Conservation (phyloP, 2,329 filamentous ascomycete species). For the Zymoseptoria pseudotritici region DNA sequence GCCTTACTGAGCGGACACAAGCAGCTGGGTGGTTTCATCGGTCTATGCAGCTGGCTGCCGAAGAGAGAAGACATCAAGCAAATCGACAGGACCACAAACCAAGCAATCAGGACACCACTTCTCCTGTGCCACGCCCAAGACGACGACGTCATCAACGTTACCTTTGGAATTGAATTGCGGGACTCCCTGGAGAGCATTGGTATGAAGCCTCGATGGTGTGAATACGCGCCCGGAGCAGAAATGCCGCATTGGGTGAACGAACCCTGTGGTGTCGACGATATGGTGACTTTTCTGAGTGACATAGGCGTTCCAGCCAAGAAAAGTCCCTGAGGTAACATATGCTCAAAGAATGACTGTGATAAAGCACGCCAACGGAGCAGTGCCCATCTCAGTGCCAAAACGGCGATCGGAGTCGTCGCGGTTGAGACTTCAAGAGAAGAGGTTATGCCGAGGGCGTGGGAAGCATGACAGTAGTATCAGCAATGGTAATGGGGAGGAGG, state of each 20-base stretch:
- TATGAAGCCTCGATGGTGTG: constrained; percentile 12
- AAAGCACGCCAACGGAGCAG: no score
- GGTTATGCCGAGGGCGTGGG: no score
- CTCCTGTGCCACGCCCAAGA: constrained; percentile 13
- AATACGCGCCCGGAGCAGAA: constrained; percentile 8
- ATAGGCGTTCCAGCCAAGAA: not conserved
- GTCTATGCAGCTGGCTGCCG: constrained; percentile 17
- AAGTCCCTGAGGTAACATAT: not conserved
- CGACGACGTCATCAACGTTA: constrained; percentile 14
- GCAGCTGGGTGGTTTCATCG: constrained; percentile 16
- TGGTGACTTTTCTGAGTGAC: constrained; percentile 10
- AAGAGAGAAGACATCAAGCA: constrained; percentile 1
- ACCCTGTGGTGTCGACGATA: constrained; percentile 15
- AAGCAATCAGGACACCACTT: constrained; percentile 12
- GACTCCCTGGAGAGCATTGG: constrained; percentile 7
- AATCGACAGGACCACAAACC: not conserved
- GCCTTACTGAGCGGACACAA: constrained; percentile 10
- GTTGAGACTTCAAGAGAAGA: no score
- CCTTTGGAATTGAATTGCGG: constrained; percentile 14
- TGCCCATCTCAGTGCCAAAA: no score
- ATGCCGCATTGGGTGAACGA: constrained; percentile 16
- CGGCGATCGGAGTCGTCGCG: no score
- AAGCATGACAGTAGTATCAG: no score
- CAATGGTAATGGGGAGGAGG: no score
- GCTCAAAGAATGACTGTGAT: no score